These are phyloP conservation scores for Dioscorea dumetorum DNA, from an alignment of 106 monocot genomes.

Conservation along the genomic window DNA sequence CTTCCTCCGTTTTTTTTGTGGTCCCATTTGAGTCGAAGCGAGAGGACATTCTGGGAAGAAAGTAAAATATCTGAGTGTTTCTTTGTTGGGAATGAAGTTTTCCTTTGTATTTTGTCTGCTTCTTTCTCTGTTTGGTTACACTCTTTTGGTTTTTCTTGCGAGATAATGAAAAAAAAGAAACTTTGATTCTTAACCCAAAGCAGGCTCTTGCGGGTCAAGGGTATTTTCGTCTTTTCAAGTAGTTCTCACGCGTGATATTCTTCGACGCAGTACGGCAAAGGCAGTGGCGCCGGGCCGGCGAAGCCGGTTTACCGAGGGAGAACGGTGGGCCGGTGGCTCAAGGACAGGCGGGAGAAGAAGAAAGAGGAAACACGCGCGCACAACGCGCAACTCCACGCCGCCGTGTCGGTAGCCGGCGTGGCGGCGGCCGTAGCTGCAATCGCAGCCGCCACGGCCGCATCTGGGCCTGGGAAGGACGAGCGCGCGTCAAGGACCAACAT, in stretches of 20 bases:
- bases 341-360: slow-evolving; percentile 76
- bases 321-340: slow-evolving; percentile 88
- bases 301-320: slow-evolving; percentile 24
- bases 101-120: background rate
- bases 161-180: slow-evolving; percentile 21
- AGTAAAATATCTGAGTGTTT: background rate
- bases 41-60: background rate
- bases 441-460: slow-evolving; percentile 3
- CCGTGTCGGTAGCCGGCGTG: slow-evolving; percentile 84
- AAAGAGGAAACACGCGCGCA: slow-evolving; percentile 88
- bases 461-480: background rate
- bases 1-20: background rate
- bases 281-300: slow-evolving; percentile 13
- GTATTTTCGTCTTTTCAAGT: background rate
- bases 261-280: slow-evolving; percentile 48
- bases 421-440: slow-evolving; percentile 50
- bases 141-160: background rate
- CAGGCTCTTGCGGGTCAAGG: background rate
- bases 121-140: background rate
- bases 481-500: slow-evolving; percentile 2
- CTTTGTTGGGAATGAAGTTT: too few species aligned
- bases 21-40: background rate
- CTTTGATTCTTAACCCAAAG: slow-evolving; percentile 22
- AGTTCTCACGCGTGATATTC: background rate
- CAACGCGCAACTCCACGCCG: slow-evolving; percentile 86